Percentiles rank a stretch among this genome's conserved stretches.
phyloP scores from a whole-genome alignment of 352 stramenopile species.

The Phytophthora hybrid region DNA sequence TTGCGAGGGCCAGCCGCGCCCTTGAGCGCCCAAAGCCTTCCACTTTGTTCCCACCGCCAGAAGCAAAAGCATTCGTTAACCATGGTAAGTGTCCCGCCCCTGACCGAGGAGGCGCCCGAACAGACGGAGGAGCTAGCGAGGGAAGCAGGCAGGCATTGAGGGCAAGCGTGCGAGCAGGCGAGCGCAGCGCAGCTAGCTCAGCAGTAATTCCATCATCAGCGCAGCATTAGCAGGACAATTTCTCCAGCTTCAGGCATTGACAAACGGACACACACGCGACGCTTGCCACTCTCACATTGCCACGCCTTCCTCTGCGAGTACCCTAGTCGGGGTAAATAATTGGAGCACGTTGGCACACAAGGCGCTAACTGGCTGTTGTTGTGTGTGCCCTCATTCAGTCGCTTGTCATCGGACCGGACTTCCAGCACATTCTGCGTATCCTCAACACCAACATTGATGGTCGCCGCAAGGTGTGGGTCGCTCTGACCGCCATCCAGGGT shows the following conservation, averaged over 20 bases:
- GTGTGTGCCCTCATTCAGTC: conserved; percentile 52
- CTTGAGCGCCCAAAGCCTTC: conserved; percentile 20
- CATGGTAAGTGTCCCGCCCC: conserved; percentile 63
- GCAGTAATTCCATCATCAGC: not conserved
- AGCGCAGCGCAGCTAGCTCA: not conserved
- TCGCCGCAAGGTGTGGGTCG: conserved; percentile 94
- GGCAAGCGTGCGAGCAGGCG: no score
- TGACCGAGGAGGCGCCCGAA: not conserved
- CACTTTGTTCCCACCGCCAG: conserved; percentile 84
- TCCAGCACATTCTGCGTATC: conserved; percentile 99
- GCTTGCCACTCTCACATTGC: not conserved
- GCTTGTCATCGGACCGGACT: conserved; percentile 95
- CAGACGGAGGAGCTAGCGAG: not conserved
- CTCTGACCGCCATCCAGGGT: conserved; percentile 88
- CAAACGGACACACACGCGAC: not conserved
- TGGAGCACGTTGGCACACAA: not conserved
- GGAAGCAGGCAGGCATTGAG: not conserved
- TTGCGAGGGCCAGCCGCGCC: conserved; percentile 48
- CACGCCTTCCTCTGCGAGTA: not conserved
- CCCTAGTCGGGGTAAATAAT: no score
- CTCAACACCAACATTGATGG: conserved; percentile 99
- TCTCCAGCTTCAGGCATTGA: not conserved
- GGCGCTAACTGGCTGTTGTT: conserved; percentile 20
- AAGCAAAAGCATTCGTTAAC: conserved; percentile 89
- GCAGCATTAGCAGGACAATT: not conserved